Percentiles rank a stretch among this genome's conserved stretches.
Evolutionary conservation across 1,284 basidiomycete genomes (phyloP).

Genomic region (Fomitopsis betulina): DNA sequence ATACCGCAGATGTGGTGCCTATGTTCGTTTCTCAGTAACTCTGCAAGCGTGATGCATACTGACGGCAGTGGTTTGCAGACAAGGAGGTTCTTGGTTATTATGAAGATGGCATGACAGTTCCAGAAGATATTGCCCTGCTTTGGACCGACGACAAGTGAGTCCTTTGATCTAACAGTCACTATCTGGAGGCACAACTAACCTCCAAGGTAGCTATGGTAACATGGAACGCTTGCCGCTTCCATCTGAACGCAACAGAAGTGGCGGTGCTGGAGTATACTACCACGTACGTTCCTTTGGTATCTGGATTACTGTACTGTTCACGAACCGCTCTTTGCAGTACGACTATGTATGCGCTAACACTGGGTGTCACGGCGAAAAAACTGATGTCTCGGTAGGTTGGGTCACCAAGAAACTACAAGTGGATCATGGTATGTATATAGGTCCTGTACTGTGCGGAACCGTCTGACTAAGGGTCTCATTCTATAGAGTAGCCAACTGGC

Average conservation of each 20-base stretch:
- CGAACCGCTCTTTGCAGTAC: conserved; percentile 15
- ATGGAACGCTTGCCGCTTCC: conserved; percentile 50
- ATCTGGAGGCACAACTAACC: neutral
- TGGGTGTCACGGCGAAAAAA: neutral
- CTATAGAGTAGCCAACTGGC: conserved; percentile 22
- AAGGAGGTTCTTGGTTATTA: conserved; percentile 71
- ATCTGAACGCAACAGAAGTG: conserved; percentile 50
- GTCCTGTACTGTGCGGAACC: neutral
- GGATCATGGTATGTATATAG: conserved; percentile 42
- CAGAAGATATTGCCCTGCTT: conserved; percentile 52
- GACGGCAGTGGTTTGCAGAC: conserved; percentile 26
- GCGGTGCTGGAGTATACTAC: conserved; percentile 68
- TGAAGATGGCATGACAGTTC: conserved; percentile 51
- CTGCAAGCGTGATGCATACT: neutral
- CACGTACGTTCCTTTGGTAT: conserved; percentile 37
- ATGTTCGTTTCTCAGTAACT: conserved; percentile 33
- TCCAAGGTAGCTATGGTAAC: conserved; percentile 47
- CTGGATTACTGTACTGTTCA: neutral
- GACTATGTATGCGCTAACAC: conserved; percentile 36
- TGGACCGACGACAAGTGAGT: conserved; percentile 62
- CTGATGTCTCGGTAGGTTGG: conserved; percentile 37
- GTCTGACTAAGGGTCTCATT: neutral
- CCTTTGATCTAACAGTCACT: neutral
- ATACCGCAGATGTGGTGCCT: conserved; percentile 67
- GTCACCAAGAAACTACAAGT: conserved; percentile 54